Evolutionary conservation across 1,284 basidiomycete species (phyloP).

Genomic region (Melanopsichium pennsylvanicum): DNA sequence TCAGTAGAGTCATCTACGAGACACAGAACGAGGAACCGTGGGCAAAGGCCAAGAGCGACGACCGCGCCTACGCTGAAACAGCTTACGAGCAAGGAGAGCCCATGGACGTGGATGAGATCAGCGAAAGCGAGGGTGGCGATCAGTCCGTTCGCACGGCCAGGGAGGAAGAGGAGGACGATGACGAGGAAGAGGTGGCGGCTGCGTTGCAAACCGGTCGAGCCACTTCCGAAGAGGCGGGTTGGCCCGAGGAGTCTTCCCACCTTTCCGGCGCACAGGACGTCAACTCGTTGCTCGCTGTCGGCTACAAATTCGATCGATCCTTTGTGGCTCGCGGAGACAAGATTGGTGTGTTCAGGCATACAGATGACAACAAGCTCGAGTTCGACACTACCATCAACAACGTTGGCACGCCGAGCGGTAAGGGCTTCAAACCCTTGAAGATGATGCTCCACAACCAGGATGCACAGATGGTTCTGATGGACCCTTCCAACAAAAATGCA

Average conservation of each 20-base stretch:
- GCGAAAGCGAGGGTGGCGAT: constrained; percentile 49
- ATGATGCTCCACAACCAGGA: constrained; percentile 98
- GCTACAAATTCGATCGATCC: constrained; percentile 93
- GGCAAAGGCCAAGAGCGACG: constrained; percentile 74
- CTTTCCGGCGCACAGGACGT: constrained; percentile 45
- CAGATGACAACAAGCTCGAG: constrained; percentile 78
- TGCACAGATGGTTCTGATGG: constrained; percentile 91
- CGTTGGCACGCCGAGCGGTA: constrained; percentile 81
- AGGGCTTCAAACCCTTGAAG: constrained; percentile 84
- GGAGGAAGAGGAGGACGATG: constrained; percentile 66
- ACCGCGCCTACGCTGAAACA: constrained; percentile 72
- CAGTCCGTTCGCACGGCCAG: constrained; percentile 36
- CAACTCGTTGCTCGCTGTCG: constrained; percentile 91
- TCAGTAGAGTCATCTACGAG: constrained; percentile 83
- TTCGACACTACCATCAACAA: constrained; percentile 89
- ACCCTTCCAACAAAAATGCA: constrained; percentile 82
- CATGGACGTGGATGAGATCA: constrained; percentile 70
- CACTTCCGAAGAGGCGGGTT: constrained; percentile 14
- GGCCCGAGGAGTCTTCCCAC: constrained; percentile 40
- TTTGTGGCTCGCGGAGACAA: constrained; percentile 94
- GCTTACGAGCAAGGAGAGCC: constrained; percentile 77
- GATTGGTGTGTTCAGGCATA: constrained; percentile 95
- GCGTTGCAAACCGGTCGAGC: constrained; percentile 39
- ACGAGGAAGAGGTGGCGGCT: constrained; percentile 72
- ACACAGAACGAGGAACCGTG: constrained; percentile 78